Percentiles rank a stretch among this genome's conserved stretches.
phyloP scores from a whole-genome alignment of 257 asterid genomes.

The Solanum sejunctum region DNA sequence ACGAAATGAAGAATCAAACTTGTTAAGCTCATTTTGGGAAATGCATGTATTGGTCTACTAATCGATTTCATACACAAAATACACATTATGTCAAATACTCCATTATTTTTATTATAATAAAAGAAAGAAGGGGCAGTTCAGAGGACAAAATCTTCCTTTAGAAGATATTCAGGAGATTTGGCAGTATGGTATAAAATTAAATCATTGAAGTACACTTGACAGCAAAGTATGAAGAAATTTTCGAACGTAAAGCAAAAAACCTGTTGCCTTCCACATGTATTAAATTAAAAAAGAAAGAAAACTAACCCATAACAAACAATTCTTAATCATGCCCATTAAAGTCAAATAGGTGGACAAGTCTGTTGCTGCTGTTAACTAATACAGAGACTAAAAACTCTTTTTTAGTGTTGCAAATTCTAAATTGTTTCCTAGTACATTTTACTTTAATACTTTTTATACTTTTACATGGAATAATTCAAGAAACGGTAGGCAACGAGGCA shows the following conservation, averaged over 20 bases:
- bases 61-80: not conserved
- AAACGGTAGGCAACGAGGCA: not conserved
- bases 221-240: not conserved
- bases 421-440: not conserved
- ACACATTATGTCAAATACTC: not conserved
- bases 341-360: conserved; percentile 3
- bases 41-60: not conserved
- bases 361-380: not conserved
- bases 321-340: not conserved
- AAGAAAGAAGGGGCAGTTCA: not conserved
- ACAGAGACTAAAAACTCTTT: not conserved
- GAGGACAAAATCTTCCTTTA: not conserved
- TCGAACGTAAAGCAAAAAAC: not conserved
- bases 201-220: not conserved
- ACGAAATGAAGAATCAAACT: not conserved
- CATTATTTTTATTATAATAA: not conserved
- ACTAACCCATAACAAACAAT: not conserved
- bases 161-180: not conserved
- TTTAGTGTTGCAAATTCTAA: not conserved
- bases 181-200: not conserved
- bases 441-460: not conserved
- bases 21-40: not conserved
- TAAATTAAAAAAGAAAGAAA: not conserved
- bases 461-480: not conserved
- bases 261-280: not conserved